Percentiles rank a stretch among this genome's conserved stretches.
Conservation (phyloP, 768 basidiomycete genomes). For the Boletus coccyginus region DNA sequence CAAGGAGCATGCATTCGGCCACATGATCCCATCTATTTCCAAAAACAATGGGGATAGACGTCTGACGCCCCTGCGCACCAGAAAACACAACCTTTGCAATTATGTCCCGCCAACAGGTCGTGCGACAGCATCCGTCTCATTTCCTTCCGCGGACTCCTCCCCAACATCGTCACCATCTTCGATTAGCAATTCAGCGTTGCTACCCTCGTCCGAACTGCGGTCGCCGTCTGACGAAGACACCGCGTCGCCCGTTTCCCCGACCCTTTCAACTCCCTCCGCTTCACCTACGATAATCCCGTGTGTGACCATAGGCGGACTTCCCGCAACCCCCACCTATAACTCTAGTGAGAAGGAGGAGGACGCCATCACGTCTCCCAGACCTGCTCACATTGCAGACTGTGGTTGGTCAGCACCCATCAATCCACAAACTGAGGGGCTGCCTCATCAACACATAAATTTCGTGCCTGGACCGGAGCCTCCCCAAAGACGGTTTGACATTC, state of each 20-base stretch:
- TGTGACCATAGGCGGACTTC: slow-evolving; percentile 27
- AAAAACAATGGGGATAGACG: background rate
- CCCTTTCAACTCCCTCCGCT: slow-evolving; percentile 23
- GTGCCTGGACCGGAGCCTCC: slow-evolving; percentile 23
- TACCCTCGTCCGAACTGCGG: background rate
- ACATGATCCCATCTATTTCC: slow-evolving; percentile 2
- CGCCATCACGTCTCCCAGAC: background rate
- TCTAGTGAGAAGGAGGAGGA: background rate
- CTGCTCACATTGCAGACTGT: slow-evolving; percentile 16
- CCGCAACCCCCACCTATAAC: slow-evolving; percentile 11
- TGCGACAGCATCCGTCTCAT: background rate
- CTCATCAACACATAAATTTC: background rate
- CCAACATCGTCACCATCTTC: background rate
- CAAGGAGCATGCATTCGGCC: slow-evolving; percentile 14
- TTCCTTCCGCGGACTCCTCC: background rate
- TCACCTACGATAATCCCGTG: slow-evolving; percentile 23
- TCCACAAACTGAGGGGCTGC: background rate
- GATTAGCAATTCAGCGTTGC: background rate
- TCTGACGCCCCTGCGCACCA: slow-evolving; percentile 1
- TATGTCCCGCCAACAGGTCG: slow-evolving; percentile 31
- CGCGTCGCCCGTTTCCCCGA: slow-evolving; percentile 25
- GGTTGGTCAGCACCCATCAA: slow-evolving; percentile 22
- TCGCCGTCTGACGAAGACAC: slow-evolving; percentile 13
- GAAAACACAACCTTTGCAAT: slow-evolving; percentile 31
- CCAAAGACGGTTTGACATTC: background rate